Percentiles rank a stretch among this genome's conserved stretches.
phyloP scores from a whole-genome alignment of 345 rosid species.

The Eucalyptus urophylla region DNA sequence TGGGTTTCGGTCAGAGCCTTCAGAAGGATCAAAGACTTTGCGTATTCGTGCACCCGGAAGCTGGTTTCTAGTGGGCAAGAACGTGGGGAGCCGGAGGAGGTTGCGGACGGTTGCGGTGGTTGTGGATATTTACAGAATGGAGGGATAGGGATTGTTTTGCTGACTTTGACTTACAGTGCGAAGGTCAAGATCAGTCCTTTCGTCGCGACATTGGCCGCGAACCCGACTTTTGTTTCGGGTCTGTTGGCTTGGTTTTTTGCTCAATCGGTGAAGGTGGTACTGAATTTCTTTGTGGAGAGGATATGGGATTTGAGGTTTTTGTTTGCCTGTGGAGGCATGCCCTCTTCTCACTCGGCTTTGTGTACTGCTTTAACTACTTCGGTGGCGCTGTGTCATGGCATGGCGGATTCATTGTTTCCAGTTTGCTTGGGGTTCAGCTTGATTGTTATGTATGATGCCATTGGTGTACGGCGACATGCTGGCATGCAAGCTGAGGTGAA shows the following conservation, averaged over 20 bases:
- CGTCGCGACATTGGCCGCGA: slow-evolving; percentile 63
- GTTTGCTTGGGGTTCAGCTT: slow-evolving; percentile 91
- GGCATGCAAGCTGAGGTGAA: slow-evolving; percentile 96
- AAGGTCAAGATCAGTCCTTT: slow-evolving; percentile 67
- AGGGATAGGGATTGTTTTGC: slow-evolving; percentile 54
- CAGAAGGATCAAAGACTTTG: neutral
- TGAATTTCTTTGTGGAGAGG: slow-evolving; percentile 71
- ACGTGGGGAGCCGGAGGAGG: neutral
- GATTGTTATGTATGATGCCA: slow-evolving; percentile 95
- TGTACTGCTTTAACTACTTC: slow-evolving; percentile 92
- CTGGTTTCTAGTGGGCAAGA: neutral
- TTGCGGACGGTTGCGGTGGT: neutral
- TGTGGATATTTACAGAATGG: slow-evolving; percentile 34
- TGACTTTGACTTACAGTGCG: slow-evolving; percentile 58
- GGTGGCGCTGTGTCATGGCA: slow-evolving; percentile 86
- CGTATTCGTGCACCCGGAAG: neutral
- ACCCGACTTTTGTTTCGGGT: slow-evolving; percentile 80
- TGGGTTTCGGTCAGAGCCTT: neutral
- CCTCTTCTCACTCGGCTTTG: slow-evolving; percentile 83
- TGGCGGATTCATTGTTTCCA: slow-evolving; percentile 80
- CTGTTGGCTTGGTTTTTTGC: slow-evolving; percentile 68
- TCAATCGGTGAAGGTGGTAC: slow-evolving; percentile 57
- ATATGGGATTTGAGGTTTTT: slow-evolving; percentile 71
- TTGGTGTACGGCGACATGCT: slow-evolving; percentile 95
- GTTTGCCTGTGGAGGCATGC: slow-evolving; percentile 90